Conservation (phyloP, 495 filamentous ascomycete genomes). For the Talaromyces stipitatus region DNA sequence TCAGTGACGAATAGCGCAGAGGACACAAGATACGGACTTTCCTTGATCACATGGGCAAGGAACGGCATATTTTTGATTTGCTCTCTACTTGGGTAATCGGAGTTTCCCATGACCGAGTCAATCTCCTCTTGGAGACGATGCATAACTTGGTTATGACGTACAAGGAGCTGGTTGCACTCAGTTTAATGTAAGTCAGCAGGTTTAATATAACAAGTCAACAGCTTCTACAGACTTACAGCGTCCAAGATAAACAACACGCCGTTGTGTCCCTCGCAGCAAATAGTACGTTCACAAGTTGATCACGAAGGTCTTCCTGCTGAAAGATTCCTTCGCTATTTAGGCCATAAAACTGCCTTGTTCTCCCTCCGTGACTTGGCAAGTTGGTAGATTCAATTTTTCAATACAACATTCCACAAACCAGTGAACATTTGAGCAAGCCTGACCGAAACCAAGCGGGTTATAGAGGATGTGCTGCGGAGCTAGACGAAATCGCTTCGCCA, state of each 20-base stretch:
- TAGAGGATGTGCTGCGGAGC: slow-evolving; percentile 30
- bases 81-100: slow-evolving; percentile 18
- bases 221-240: no score
- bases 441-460: slow-evolving; percentile 19
- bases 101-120: slow-evolving; percentile 12
- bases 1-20: no score
- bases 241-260: slow-evolving; percentile 36
- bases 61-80: slow-evolving; percentile 31
- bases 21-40: no score
- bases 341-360: slow-evolving; percentile 14
- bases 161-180: slow-evolving; percentile 15
- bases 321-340: slow-evolving; percentile 17
- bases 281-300: slow-evolving; percentile 51
- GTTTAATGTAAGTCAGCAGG: slow-evolving; percentile 3
- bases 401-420: slow-evolving; percentile 30
- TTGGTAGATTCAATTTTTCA: slow-evolving; percentile 11
- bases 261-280: slow-evolving; percentile 59
- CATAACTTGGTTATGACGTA: slow-evolving; percentile 18
- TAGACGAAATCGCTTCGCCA: slow-evolving; percentile 32
- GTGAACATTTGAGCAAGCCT: slow-evolving; percentile 32
- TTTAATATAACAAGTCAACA: background rate
- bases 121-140: slow-evolving; percentile 20
- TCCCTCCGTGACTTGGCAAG: background rate
- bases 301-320: slow-evolving; percentile 31
- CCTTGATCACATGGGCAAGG: slow-evolving; percentile 35